Evolutionary conservation across 78 protist species (phyloP).

Genomic region (Bigelowiella natans): DNA sequence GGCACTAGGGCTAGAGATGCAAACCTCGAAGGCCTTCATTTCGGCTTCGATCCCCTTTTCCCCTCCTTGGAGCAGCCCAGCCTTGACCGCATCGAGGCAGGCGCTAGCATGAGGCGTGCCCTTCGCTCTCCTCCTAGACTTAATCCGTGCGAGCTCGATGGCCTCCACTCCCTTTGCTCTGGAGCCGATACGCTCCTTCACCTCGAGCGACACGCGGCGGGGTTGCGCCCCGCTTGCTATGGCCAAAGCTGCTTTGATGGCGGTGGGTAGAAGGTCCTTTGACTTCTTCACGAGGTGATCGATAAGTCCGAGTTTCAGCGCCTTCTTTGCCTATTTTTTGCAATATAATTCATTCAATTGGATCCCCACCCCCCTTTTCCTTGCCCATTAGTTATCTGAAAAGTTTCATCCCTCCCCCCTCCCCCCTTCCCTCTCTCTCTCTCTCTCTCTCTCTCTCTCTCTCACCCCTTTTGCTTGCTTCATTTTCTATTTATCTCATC

Average conservation of each 20-base stretch:
- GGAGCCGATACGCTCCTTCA: background rate
- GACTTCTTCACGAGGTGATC: background rate
- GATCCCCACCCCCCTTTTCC: too few species aligned
- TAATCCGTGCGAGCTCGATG: background rate
- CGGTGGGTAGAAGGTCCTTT: background rate
- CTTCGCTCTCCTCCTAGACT: background rate
- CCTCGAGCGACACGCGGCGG: background rate
- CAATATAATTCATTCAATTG: too few species aligned
- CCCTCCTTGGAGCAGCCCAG: background rate
- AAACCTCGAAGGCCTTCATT: background rate
- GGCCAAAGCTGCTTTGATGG: background rate
- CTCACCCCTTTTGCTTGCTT: too few species aligned
- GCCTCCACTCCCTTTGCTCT: background rate
- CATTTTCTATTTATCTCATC: too few species aligned
- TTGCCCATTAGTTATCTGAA: background rate
- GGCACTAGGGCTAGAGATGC: too few species aligned
- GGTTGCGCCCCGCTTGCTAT: background rate
- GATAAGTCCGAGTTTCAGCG: background rate
- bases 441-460: too few species aligned
- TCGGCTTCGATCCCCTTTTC: background rate
- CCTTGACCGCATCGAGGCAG: background rate
- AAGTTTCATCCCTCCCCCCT: background rate
- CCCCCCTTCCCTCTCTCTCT: background rate
- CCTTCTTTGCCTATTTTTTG: background rate
- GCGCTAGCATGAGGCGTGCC: background rate